A percentile compares a stretch with the other conserved stretches of the same genome.
These are phyloP conservation scores for Psidium friedrichsthalianum DNA, from an alignment of 345 rosid species.

Conservation along the genomic window DNA sequence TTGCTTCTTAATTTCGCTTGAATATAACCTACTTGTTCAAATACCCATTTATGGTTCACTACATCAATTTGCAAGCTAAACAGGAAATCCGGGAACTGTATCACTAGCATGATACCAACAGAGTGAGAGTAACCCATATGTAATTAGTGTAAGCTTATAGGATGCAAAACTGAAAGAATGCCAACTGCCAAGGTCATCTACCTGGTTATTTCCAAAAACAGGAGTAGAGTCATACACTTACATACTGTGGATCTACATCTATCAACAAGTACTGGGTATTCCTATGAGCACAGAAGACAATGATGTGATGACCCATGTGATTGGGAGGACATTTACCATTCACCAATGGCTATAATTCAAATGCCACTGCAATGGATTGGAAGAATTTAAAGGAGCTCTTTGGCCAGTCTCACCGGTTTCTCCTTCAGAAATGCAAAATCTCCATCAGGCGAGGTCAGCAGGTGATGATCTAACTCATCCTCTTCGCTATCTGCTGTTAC, in stretches of 20 bases:
- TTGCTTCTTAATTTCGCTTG: background rate
- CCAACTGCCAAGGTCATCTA: background rate
- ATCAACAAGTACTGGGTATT: background rate
- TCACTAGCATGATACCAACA: background rate
- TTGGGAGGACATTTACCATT: background rate
- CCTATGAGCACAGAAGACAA: background rate
- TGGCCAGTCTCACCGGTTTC: conserved; percentile 58
- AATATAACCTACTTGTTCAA: background rate
- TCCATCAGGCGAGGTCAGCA: conserved; percentile 45
- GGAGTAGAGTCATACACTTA: background rate
- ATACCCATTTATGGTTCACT: background rate
- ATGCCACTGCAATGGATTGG: background rate
- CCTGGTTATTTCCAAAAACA: background rate
- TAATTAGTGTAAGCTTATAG: background rate
- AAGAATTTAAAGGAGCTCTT: conserved; percentile 24
- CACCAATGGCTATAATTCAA: background rate
- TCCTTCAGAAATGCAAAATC: conserved; percentile 58
- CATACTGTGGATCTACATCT: background rate
- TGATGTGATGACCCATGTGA: background rate
- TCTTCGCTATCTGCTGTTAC: conserved; percentile 48
- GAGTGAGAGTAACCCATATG: background rate
- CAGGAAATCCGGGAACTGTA: background rate
- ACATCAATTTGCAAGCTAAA: background rate
- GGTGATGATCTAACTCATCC: conserved; percentile 58
- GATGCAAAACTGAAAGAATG: background rate